Conservation (phyloP, 2,329 filamentous ascomycete genomes). For the Claviceps quebecensis region DNA sequence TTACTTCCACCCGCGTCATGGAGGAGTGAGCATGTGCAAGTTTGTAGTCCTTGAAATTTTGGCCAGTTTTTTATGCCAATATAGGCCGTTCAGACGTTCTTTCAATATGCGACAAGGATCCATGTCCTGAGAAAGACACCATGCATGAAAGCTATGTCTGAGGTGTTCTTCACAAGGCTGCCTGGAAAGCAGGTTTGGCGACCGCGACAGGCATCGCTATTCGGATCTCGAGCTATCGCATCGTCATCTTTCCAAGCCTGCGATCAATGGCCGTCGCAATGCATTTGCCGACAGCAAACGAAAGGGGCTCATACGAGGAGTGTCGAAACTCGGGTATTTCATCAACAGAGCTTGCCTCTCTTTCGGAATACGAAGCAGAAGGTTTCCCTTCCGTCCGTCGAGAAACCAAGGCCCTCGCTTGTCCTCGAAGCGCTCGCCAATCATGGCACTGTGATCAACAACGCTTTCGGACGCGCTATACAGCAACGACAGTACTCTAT, state of each 20-base stretch:
- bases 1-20: constrained; percentile 22
- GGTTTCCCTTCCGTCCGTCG: neutral
- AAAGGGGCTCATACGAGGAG: neutral
- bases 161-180: constrained; percentile 22
- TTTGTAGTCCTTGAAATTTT: neutral
- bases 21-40: constrained; percentile 9
- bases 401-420: neutral
- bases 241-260: neutral
- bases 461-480: neutral
- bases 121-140: constrained; percentile 11
- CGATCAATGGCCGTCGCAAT: constrained; percentile 3
- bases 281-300: neutral
- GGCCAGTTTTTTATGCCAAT: neutral
- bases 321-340: no score
- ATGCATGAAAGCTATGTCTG: constrained; percentile 30
- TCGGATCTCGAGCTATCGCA: constrained; percentile 1
- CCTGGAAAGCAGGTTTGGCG: constrained; percentile 21
- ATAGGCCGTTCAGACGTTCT: neutral
- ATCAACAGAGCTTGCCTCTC: neutral
- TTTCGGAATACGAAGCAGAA: neutral
- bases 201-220: constrained; percentile 12
- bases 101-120: neutral
- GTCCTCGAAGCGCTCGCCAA: neutral
- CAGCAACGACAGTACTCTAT: neutral
- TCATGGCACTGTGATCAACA: neutral